Conservation (phyloP, 2,329 filamentous ascomycete genomes). For the Hypoxylon sp. region DNA sequence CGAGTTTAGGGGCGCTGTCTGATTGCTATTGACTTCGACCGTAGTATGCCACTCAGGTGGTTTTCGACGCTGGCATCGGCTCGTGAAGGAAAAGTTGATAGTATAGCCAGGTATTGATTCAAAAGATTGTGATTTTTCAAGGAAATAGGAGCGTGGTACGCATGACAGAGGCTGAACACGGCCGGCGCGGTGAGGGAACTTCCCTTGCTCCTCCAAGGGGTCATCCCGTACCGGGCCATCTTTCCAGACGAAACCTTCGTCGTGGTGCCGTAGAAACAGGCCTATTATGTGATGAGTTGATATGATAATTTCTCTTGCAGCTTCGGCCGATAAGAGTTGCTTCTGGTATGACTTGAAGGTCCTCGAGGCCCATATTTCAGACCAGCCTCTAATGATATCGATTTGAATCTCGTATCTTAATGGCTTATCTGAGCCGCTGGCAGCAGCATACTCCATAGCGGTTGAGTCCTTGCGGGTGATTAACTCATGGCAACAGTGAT, state of each 20-base stretch:
- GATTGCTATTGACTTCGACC: constrained; percentile 63
- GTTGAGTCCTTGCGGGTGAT: constrained; percentile 67
- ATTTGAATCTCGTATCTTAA: constrained; percentile 66
- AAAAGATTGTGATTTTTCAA: constrained; percentile 63
- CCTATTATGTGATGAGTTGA: constrained; percentile 67
- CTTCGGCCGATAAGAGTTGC: constrained; percentile 60
- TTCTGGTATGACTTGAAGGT: constrained; percentile 67
- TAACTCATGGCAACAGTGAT: constrained; percentile 67
- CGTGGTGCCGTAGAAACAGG: constrained; percentile 66
- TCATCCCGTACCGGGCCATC: constrained; percentile 61
- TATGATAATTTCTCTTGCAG: constrained; percentile 63
- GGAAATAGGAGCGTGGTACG: constrained; percentile 62
- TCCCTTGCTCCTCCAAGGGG: constrained; percentile 57
- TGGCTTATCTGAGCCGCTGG: constrained; percentile 59
- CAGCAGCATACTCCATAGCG: constrained; percentile 60
- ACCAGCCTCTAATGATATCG: constrained; percentile 60
- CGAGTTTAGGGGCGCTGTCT: constrained; percentile 65
- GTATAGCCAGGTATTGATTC: constrained; percentile 66
- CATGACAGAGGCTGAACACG: constrained; percentile 63
- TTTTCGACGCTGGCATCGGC: constrained; percentile 57
- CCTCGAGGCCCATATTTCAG: constrained; percentile 61
- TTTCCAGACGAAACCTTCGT: constrained; percentile 66
- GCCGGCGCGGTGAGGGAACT: constrained; percentile 59
- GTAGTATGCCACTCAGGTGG: constrained; percentile 58
- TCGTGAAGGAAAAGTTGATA: constrained; percentile 63